These are phyloP conservation scores for Inosperma sp. DNA, from an alignment of 768 basidiomycete genomes.

Conservation along the genomic window DNA sequence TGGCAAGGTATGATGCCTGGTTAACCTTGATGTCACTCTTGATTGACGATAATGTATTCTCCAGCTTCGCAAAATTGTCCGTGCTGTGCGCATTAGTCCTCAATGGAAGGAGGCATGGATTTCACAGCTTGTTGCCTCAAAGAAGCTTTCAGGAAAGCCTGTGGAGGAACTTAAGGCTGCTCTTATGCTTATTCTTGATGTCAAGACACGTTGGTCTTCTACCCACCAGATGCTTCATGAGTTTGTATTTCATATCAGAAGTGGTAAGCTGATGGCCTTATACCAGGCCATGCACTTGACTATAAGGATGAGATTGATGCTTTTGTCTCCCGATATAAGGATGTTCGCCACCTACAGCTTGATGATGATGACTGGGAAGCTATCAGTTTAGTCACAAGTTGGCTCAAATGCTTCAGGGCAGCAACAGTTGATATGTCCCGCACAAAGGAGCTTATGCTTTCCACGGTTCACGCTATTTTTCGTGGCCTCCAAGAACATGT, in stretches of 20 bases:
- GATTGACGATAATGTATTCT: not conserved
- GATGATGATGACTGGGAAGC: constrained; percentile 23
- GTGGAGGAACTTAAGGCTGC: not conserved
- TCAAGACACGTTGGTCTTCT: constrained; percentile 31
- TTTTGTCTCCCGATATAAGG: constrained; percentile 17
- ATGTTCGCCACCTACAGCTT: constrained; percentile 20
- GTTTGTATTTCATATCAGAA: no score
- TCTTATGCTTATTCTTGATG: constrained; percentile 31
- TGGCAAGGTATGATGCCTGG: constrained; percentile 14
- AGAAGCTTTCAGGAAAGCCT: not conserved
- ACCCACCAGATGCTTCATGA: constrained; percentile 31
- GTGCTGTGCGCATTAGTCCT: constrained; percentile 19
- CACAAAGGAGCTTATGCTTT: constrained; percentile 31
- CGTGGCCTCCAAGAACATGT: constrained; percentile 30
- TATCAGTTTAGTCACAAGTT: constrained; percentile 18
- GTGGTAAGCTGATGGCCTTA: no score
- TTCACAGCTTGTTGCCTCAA: constrained; percentile 11
- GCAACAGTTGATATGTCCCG: constrained; percentile 34
- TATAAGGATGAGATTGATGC: constrained; percentile 15
- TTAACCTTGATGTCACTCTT: not conserved
- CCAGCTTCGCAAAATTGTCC: constrained; percentile 27
- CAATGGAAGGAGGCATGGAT: constrained; percentile 21
- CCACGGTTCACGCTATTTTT: constrained; percentile 30
- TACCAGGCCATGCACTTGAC: constrained; percentile 23
- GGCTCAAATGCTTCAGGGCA: constrained; percentile 25